A percentile compares a stretch with the other conserved stretches of the same genome.
phyloP scores from a whole-genome alignment of 148 eudicot genomes.

The Silene latifolia region DNA sequence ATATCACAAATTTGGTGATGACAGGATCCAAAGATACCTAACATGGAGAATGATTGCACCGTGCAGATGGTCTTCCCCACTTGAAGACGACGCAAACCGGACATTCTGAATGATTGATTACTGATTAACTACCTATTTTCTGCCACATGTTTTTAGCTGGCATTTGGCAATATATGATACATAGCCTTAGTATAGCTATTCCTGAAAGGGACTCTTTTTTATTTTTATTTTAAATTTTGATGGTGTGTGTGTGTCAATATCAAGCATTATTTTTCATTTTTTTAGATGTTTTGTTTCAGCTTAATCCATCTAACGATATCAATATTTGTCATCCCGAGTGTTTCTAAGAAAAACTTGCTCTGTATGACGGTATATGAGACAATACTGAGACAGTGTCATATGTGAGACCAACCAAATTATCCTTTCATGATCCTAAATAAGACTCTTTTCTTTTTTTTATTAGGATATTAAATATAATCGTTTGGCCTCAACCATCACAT shows the following conservation, averaged over 20 bases:
- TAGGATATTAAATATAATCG: no score
- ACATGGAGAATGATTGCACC: neutral
- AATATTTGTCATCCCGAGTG: neutral
- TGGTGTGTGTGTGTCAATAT: constrained; percentile 3
- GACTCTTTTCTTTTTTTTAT: no score
- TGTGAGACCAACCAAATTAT: no score
- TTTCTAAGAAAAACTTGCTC: no score
- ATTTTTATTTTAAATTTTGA: neutral
- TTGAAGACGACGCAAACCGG: constrained; percentile 7
- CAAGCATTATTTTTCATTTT: neutral
- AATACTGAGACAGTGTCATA: neutral
- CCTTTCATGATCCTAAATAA: no score
- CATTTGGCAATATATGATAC: neutral
- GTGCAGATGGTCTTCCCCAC: constrained; percentile 2
- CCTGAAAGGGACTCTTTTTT: neutral
- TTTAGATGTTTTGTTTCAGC: constrained; percentile 6
- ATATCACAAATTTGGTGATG: no score
- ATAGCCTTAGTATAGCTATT: neutral
- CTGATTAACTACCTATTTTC: neutral
- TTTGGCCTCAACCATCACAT: no score
- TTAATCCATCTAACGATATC: neutral
- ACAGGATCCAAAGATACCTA: no score
- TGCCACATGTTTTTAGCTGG: constrained; percentile 3
- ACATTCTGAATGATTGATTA: neutral
- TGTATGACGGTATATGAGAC: no score